phyloP scores from a whole-genome alignment of 1,139 yeast genomes.

The Pichia sp. region DNA sequence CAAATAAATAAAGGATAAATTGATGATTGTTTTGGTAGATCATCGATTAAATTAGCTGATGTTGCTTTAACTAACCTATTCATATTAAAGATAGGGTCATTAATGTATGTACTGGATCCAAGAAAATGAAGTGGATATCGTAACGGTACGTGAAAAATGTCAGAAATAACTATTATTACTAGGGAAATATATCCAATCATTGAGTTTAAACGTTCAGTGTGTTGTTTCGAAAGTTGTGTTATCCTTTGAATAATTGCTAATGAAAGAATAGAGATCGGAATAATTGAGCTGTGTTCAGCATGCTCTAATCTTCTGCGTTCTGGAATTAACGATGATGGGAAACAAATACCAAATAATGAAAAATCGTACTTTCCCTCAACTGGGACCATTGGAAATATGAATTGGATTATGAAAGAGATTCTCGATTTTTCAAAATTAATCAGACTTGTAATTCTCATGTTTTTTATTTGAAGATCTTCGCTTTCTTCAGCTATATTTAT shows the following conservation, averaged over 20 bases:
- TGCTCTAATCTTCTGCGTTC: neutral
- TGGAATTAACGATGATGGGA: constrained; percentile 21
- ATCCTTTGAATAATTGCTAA: constrained; percentile 11
- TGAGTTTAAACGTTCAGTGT: constrained; percentile 36
- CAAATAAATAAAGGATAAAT: constrained; percentile 44
- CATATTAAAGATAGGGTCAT: constrained; percentile 40
- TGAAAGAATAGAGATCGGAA: constrained; percentile 9
- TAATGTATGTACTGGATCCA: constrained; percentile 46
- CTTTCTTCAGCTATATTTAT: constrained; percentile 2
- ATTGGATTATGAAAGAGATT: constrained; percentile 12
- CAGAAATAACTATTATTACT: constrained; percentile 36
- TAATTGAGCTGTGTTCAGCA: neutral
- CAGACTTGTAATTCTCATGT: neutral
- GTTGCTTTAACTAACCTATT: too few species aligned
- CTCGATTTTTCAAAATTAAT: constrained; percentile 18
- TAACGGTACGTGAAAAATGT: constrained; percentile 40
- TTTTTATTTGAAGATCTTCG: neutral
- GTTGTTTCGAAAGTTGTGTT: constrained; percentile 11
- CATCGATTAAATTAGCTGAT: too few species aligned
- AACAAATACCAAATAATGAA: constrained; percentile 28
- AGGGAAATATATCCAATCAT: constrained; percentile 45
- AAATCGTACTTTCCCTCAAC: constrained; percentile 27
- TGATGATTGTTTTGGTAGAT: constrained; percentile 22
- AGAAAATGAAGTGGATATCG: constrained; percentile 46
- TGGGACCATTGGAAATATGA: constrained; percentile 18